Conservation (phyloP, 257 asterid species). For the Solanum pennellii region DNA sequence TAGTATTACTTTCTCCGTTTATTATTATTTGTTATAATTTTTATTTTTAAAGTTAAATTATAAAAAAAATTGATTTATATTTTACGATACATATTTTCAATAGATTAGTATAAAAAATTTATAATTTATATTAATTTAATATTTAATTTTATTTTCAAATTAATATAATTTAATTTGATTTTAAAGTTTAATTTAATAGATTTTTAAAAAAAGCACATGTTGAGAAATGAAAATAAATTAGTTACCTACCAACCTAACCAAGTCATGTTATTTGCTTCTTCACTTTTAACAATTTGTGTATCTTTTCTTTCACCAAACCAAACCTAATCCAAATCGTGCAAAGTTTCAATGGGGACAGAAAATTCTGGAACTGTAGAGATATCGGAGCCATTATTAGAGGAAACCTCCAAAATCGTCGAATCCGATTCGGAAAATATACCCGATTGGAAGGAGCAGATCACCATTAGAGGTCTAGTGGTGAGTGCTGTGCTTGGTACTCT, state of each 20-base stretch:
- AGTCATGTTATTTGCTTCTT: not conserved
- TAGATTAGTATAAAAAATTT: rapidly evolving
- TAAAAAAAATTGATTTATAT: no score
- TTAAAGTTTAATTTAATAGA: no score
- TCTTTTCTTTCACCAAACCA: not conserved
- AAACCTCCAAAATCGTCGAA: conserved; percentile 5
- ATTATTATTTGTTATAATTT: no score
- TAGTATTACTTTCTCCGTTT: no score
- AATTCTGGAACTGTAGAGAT: conserved; percentile 39
- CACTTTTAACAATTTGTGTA: not conserved
- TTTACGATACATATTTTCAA: no score
- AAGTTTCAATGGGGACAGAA: conserved; percentile 49
- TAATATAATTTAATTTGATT: no score
- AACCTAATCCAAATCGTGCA: not conserved
- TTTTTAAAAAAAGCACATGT: no score
- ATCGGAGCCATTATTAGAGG: conserved; percentile 57
- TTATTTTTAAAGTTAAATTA: no score
- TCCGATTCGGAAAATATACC: conserved; percentile 18
- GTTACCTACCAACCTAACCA: not conserved
- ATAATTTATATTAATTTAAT: no score
- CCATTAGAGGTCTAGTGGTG: conserved; percentile 70
- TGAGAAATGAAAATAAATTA: no score
- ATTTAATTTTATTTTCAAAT: no score
- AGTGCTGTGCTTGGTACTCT: conserved; percentile 77
- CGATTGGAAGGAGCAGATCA: conserved; percentile 86